These are phyloP conservation scores for Penicillium pulvis DNA, from an alignment of 495 filamentous ascomycete genomes.

Conservation along the genomic window DNA sequence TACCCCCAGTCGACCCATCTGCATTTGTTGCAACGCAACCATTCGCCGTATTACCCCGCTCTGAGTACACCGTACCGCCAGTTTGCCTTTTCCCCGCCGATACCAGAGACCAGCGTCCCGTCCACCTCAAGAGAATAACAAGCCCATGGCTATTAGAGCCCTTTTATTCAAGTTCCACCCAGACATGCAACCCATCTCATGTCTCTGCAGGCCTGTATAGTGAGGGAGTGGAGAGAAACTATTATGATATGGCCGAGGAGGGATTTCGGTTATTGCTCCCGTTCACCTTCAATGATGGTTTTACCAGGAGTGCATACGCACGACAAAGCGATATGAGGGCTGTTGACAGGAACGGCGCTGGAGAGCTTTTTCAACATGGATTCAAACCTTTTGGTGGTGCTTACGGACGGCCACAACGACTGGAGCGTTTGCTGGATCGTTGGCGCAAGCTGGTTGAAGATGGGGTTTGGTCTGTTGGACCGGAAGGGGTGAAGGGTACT, in stretches of 20 bases:
- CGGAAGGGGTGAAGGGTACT: conserved; percentile 20
- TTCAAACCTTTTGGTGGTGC: conserved; percentile 21
- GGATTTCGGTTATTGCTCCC: conserved; percentile 26
- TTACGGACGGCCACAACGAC: conserved; percentile 18
- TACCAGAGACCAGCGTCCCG: conserved; percentile 17
- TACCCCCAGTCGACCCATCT: conserved; percentile 14
- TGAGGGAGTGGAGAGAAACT: conserved; percentile 14
- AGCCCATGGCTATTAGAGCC: conserved; percentile 20
- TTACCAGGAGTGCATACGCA: conserved; percentile 13
- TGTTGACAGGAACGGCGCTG: conserved; percentile 15
- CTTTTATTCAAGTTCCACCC: conserved; percentile 15
- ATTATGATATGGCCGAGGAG: conserved; percentile 17
- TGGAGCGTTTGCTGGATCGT: conserved; percentile 22
- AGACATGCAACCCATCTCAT: conserved; percentile 12
- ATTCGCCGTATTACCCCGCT: conserved; percentile 16
- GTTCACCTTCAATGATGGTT: conserved; percentile 19
- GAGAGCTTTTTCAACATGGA: conserved; percentile 23
- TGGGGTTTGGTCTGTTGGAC: conserved; percentile 20
- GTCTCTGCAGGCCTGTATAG: conserved; percentile 25
- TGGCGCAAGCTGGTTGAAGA: conserved; percentile 21
- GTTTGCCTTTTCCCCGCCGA: conserved; percentile 21
- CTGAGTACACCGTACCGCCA: conserved; percentile 15
- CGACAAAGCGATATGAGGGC: conserved; percentile 20
- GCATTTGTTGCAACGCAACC: conserved; percentile 13
- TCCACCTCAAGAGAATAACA: conserved; percentile 17